Conservation (phyloP, 2,329 filamentous ascomycete species). For the Calonectria crousiana region DNA sequence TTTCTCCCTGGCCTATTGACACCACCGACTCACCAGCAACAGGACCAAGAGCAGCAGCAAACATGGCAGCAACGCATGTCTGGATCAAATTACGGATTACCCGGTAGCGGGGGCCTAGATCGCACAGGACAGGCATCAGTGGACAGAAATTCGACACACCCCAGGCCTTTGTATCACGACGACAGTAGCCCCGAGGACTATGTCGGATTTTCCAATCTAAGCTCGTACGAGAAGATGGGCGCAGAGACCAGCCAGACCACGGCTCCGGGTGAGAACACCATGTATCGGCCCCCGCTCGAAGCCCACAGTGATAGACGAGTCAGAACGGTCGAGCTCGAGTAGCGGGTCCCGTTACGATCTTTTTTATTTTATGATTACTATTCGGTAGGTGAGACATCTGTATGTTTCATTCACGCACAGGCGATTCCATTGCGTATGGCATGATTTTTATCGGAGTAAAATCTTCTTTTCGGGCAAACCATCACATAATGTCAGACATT, state of each 20-base stretch:
- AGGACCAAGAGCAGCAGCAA: slow-evolving; percentile 5
- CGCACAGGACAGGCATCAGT: slow-evolving; percentile 10
- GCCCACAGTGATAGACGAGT: slow-evolving; percentile 10
- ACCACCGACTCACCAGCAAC: slow-evolving; percentile 13
- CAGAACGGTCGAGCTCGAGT: slow-evolving; percentile 17
- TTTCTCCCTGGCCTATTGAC: slow-evolving; percentile 16
- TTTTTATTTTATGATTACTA: slow-evolving; percentile 11
- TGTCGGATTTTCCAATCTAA: slow-evolving; percentile 32
- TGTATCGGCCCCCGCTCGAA: slow-evolving; percentile 20
- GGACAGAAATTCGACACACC: slow-evolving; percentile 28
- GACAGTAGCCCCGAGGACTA: slow-evolving; percentile 39
- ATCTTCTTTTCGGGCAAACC: slow-evolving; percentile 1
- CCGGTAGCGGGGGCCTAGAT: slow-evolving; percentile 14
- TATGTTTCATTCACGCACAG: slow-evolving; percentile 11
- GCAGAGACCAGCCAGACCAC: slow-evolving; percentile 21
- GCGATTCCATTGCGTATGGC: slow-evolving; percentile 3
- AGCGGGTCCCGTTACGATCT: background rate
- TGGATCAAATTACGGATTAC: background rate
- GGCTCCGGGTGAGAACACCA: slow-evolving; percentile 17
- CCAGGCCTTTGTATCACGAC: slow-evolving; percentile 34
- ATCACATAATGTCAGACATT: slow-evolving; percentile 20
- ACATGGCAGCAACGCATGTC: background rate
- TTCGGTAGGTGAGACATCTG: slow-evolving; percentile 1
- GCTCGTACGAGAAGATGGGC: slow-evolving; percentile 28
- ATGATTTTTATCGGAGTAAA: slow-evolving; percentile 2